Evolutionary conservation across 768 basidiomycete genomes (phyloP).

Genomic region (Agrocybe chaxingu): DNA sequence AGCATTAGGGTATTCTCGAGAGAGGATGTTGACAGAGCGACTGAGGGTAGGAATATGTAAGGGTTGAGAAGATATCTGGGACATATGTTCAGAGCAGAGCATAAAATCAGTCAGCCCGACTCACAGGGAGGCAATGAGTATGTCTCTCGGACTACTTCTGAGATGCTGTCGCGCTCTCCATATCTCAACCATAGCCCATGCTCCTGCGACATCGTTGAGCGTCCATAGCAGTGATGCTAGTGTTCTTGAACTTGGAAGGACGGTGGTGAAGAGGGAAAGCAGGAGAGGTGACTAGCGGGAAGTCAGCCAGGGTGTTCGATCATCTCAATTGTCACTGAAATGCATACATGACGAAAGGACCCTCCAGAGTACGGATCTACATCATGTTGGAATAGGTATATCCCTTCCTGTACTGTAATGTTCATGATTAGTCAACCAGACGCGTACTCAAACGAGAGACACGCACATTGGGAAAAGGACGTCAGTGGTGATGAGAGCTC

Average conservation of each 20-base stretch:
- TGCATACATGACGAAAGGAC: conserved; percentile 77
- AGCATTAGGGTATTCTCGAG: conserved; percentile 77
- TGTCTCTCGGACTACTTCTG: conserved; percentile 46
- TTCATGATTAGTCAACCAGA: conserved; percentile 11
- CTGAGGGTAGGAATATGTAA: conserved; percentile 74
- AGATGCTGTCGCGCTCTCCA: conserved; percentile 63
- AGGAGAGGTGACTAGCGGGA: conserved; percentile 75
- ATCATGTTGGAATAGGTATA: conserved; percentile 75
- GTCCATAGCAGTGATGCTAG: conserved; percentile 67
- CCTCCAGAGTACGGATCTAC: conserved; percentile 88
- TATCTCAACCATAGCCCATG: conserved; percentile 64
- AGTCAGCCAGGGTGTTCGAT: conserved; percentile 2
- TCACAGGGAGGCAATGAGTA: conserved; percentile 64
- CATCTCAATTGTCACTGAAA: conserved; percentile 1
- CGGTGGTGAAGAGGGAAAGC: conserved; percentile 70
- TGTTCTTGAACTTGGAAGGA: conserved; percentile 52
- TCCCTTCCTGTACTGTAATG: conserved; percentile 78
- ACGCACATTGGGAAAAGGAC: conserved; percentile 67
- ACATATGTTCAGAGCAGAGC: conserved; percentile 4
- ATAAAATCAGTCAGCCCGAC: conserved; percentile 21
- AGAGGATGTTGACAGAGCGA: conserved; percentile 79
- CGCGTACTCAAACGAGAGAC: neutral
- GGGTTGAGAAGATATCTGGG: conserved; percentile 87
- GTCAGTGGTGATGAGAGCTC: conserved; percentile 82
- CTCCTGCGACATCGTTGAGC: conserved; percentile 59